Conservation (phyloP, 768 basidiomycete species). For the Gautieria morchelliformis region DNA sequence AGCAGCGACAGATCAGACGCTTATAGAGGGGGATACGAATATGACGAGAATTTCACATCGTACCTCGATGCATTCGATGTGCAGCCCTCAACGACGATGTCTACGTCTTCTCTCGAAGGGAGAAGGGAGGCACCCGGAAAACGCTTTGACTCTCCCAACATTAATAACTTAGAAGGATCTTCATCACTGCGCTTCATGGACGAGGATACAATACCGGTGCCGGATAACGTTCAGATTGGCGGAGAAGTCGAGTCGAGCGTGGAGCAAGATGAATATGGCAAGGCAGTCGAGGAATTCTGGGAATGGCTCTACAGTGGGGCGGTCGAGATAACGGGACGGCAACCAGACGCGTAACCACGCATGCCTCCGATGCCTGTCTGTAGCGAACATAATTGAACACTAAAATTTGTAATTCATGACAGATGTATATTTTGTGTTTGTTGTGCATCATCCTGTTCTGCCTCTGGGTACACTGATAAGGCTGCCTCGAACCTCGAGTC, state of each 20-base stretch:
- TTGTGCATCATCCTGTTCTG: conserved; percentile 4
- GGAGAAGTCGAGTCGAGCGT: neutral
- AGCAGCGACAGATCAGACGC: neutral
- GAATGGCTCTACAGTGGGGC: conserved; percentile 60
- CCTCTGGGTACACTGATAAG: conserved; percentile 47
- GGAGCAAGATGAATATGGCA: conserved; percentile 29
- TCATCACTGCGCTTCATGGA: neutral
- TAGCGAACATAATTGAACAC: neutral
- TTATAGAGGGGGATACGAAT: neutral
- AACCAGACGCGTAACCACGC: neutral
- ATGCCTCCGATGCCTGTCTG: neutral
- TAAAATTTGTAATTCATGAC: neutral
- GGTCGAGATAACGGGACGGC: conserved; percentile 35
- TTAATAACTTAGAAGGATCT: no score
- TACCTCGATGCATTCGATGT: neutral
- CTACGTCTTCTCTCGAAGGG: neutral
- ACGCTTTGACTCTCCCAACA: neutral
- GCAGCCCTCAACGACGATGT: neutral
- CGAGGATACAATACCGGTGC: neutral
- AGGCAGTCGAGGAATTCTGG: conserved; percentile 48
- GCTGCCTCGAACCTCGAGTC: conserved; percentile 58
- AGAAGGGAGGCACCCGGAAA: neutral
- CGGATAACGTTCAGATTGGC: neutral
- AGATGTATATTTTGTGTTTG: neutral
- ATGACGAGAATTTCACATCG: neutral